Evolutionary conservation across 1,139 yeast genomes (phyloP).

Genomic region (Scheffersomyces insectosa): DNA sequence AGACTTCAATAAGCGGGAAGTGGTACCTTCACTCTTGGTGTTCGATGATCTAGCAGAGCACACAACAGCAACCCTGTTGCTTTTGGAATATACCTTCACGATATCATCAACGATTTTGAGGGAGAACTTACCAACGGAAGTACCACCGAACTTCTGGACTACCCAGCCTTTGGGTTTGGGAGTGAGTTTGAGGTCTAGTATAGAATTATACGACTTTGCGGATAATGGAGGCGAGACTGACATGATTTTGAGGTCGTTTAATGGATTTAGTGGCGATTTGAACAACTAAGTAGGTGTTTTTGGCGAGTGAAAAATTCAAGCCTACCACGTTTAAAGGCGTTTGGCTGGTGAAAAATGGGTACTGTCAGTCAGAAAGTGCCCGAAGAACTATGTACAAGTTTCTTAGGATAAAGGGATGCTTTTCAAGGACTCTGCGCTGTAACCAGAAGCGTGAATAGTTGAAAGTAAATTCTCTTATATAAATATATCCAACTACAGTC

Average conservation of each 20-base stretch:
- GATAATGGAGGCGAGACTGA: conserved; percentile 8
- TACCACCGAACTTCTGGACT: conserved; percentile 95
- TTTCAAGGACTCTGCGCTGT: no score
- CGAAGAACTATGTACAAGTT: no score
- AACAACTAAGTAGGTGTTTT: no score
- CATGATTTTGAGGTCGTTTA: not conserved
- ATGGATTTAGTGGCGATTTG: no score
- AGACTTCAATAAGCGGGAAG: conserved; percentile 76
- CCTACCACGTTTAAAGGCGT: no score
- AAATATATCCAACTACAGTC: no score
- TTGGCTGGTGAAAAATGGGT: no score
- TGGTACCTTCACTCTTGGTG: conserved; percentile 93
- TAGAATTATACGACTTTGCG: conserved; percentile 40
- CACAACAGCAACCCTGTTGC: conserved; percentile 85
- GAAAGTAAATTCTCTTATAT: no score
- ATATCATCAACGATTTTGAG: conserved; percentile 81
- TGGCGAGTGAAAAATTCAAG: no score
- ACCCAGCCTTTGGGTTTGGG: conserved; percentile 60
- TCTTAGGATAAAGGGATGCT: no score
- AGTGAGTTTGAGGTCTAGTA: conserved; percentile 34
- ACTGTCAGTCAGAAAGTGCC: no score
- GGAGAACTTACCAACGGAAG: conserved; percentile 96
- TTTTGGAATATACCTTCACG: conserved; percentile 61
- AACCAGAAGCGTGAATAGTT: no score
- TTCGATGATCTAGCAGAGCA: conserved; percentile 93